These are phyloP conservation scores for Cyberlindnera saturnus DNA, from an alignment of 805 yeast species.

Conservation along the genomic window DNA sequence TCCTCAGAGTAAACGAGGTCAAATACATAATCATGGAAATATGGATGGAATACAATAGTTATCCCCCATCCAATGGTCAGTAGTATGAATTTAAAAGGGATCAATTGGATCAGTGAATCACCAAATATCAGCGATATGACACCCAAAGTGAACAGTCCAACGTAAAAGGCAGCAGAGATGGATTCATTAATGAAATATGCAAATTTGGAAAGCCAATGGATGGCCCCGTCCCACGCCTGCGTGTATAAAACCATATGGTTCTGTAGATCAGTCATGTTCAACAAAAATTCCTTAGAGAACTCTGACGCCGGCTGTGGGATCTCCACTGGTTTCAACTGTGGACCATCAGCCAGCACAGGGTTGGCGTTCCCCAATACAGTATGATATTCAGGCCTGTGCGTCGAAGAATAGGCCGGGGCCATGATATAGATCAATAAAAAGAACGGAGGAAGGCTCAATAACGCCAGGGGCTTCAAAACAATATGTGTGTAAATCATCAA, in stretches of 20 bases:
- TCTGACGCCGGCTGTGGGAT: slow-evolving; percentile 62
- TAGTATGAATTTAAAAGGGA: slow-evolving; percentile 31
- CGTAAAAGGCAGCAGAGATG: slow-evolving; percentile 46
- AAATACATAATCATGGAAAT: slow-evolving; percentile 39
- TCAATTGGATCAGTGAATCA: slow-evolving; percentile 20
- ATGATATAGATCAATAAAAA: slow-evolving; percentile 48
- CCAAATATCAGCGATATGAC: slow-evolving; percentile 26
- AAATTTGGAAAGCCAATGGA: slow-evolving; percentile 44
- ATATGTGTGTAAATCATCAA: slow-evolving; percentile 44
- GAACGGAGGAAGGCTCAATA: slow-evolving; percentile 50
- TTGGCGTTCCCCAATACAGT: slow-evolving; percentile 26
- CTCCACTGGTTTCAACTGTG: slow-evolving; percentile 13
- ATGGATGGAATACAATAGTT: slow-evolving; percentile 45
- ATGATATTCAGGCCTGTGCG: slow-evolving; percentile 56
- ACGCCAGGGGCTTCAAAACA: slow-evolving; percentile 53
- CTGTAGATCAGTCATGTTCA: slow-evolving; percentile 80
- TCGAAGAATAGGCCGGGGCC: slow-evolving; percentile 57
- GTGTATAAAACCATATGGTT: slow-evolving; percentile 70
- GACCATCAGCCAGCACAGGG: slow-evolving; percentile 45
- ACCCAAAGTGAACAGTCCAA: slow-evolving; percentile 30
- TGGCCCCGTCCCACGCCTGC: slow-evolving; percentile 50
- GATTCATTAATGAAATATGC: slow-evolving; percentile 61
- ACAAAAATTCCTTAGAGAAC: slow-evolving; percentile 66
- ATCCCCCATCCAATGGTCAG: slow-evolving; percentile 46
- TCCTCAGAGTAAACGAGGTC: slow-evolving; percentile 54